Evolutionary conservation across 371 early-diverging fungal species (phyloP), one percentile per base, ranked within the genome.

Genomic region (Choanephora cucurbitarum): DNA sequence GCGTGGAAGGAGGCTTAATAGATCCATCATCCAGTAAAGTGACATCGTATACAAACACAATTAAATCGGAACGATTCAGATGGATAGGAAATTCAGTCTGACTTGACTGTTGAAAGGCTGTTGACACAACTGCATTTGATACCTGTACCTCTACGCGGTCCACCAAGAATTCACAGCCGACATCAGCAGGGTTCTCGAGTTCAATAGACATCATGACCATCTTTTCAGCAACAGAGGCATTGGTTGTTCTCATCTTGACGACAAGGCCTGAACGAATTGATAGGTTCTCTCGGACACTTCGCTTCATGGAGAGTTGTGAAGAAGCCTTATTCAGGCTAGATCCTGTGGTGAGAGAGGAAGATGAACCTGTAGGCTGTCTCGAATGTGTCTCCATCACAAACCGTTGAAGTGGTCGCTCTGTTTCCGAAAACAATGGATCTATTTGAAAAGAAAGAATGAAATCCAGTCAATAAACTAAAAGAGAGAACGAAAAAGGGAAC

Each of bases 161-260:
- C 21, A 81, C 71, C 15, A 70, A 55, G 58, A 86, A 86, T 28
- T 74, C 73, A 54, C 80, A 81, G 1, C 79, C 80, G 17, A 78
- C 74, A 23, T 80, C 83, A 1, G 73, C 66, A 37, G 84, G 82
- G 57, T 86, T 86, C 52, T 86, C 87, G 11, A 86, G 64, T 45
- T 86, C 87, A 0, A 86, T 80, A 0, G 87, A 86, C 87, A 86
- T 86, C 82, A 84, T 86, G 45, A 86, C 68, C 52, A 79, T 80
- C 44, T 84, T 83, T 33, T 86, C 87, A 9, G 79, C 72, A 4
- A 84, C 79, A 7, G 85, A 83, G 0, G 83, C 84, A 17, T 83
- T 81, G 17, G 87, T 86, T 4, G 87, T 84, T 8, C 85, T 59
- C 83, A 86, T 84, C 49, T 84, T 76, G 7, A 86, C 82, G 43